Base-by-base conservation (phyloP, 164 flowering plant genomes). In the Aristolochia fimbriata region DNA sequence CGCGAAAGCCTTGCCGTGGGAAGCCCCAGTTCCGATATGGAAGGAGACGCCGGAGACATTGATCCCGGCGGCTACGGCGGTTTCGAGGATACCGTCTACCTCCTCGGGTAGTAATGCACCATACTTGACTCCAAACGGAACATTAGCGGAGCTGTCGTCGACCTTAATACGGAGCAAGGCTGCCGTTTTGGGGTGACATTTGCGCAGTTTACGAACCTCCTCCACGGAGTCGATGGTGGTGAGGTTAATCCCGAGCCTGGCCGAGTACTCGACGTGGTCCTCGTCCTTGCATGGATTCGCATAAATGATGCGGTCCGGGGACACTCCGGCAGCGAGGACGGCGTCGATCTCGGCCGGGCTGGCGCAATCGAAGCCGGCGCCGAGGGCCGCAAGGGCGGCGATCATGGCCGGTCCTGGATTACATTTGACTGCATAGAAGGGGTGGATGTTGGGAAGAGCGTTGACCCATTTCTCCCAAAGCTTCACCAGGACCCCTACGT, bases 341-440 rank as follows among this genome's bases (percentile, higher is more conserved):
- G 1, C 27, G 2, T 6, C 56, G 25, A 60, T 66, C 47, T 67
- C 70, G 16, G 37, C 43, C 2, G 24, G n/a, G 11, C 65, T 67
- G 15, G 64, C 55, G 15, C 70, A 67, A 47, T 61, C 65, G 51
- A 67, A 67, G 50, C 47, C 41, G 17, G 65, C 60, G 3, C 70
- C 70, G 15, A 67, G 70, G 16, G 56, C 19, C 1, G 65, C 22
- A 27, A 67, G 70, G 2, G 57, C 48, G 15, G 51, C 43, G 9
- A 67, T 48, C 1, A 67, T 21, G 1, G 49, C 9, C 0, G 22
- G 65, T 16, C 61, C 60, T 1, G 55, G 60, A 51, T 67, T 67
- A 37, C 70, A 67, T 15, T 46, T n/a, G 12, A 64, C 61, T 11
- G 67, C 30, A 55, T 25, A 64, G 56, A 47, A 64, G 27, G 67